Conservation (phyloP, 805 yeast species). For the Sporopachydermia quercuum region DNA sequence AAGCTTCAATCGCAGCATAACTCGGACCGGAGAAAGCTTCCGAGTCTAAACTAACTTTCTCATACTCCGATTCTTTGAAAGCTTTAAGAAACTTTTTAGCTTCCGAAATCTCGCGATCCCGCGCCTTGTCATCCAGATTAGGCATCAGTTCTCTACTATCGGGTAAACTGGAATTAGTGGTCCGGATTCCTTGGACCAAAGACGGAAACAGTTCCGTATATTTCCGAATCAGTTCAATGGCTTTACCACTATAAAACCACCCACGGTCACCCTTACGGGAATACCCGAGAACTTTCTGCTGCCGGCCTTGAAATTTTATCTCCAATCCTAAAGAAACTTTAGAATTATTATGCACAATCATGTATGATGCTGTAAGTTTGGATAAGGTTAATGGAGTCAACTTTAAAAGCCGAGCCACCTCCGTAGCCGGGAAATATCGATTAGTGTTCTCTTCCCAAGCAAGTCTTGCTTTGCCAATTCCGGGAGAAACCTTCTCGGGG, state of each 20-base stretch:
- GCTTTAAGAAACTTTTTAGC: constrained; percentile 14
- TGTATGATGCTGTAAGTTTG: constrained; percentile 57
- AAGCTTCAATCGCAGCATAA: neutral
- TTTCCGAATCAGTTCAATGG: constrained; percentile 46
- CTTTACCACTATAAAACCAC: constrained; percentile 78
- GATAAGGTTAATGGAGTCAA: constrained; percentile 56
- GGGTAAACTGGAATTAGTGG: neutral
- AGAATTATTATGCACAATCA: constrained; percentile 39
- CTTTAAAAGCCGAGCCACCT: constrained; percentile 41
- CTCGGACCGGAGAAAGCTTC: constrained; percentile 60
- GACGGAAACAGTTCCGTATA: constrained; percentile 50
- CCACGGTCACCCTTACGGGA: constrained; percentile 47
- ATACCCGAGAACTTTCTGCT: constrained; percentile 79
- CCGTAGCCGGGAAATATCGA: constrained; percentile 49
- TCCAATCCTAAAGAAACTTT: constrained; percentile 66
- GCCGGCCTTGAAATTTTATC: constrained; percentile 65
- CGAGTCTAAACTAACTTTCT: constrained; percentile 58
- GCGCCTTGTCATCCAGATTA: constrained; percentile 8
- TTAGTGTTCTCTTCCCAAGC: constrained; percentile 33
- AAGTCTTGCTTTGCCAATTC: constrained; percentile 47
- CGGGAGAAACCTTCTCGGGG: constrained; percentile 41
- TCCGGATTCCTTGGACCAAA: constrained; percentile 31
- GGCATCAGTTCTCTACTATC: neutral
- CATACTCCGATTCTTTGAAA: constrained; percentile 38
- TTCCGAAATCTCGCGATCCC: constrained; percentile 17